Evolutionary conservation across 441 rosid species (phyloP).

Genomic region (Adansonia gregorii): DNA sequence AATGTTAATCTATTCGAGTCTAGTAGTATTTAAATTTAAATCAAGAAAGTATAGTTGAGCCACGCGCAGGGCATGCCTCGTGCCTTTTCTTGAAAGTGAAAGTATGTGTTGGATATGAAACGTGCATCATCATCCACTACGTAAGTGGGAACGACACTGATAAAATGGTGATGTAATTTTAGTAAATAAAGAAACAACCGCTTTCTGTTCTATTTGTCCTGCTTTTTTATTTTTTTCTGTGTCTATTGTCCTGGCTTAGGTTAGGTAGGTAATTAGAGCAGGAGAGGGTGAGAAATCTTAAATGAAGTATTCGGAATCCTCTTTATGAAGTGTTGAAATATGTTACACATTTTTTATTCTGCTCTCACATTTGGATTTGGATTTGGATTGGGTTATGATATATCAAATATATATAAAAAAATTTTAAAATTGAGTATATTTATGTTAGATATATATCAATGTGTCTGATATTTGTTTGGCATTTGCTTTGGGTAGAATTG

Average conservation of each 20-base stretch:
- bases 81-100: neutral
- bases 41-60: neutral
- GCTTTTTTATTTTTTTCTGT: neutral
- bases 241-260: no score
- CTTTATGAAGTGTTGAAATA: neutral
- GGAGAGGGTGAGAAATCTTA: neutral
- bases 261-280: no score
- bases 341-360: neutral
- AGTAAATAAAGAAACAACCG: neutral
- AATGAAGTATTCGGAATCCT: neutral
- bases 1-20: neutral
- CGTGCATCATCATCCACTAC: slow-evolving; percentile 7
- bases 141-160: neutral
- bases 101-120: slow-evolving; percentile 8
- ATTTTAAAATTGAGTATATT: neutral
- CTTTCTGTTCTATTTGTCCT: neutral
- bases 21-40: neutral
- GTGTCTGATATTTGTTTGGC: no score
- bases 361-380: no score
- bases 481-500: neutral
- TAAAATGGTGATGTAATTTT: neutral
- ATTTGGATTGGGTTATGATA: no score
- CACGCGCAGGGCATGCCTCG: neutral
- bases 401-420: no score
- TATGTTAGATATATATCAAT: neutral